Evolutionary conservation across 2,329 filamentous ascomycete genomes (phyloP), one percentile per base, ranked within the genome.

Genomic region (Arachnopeziza araneosa): DNA sequence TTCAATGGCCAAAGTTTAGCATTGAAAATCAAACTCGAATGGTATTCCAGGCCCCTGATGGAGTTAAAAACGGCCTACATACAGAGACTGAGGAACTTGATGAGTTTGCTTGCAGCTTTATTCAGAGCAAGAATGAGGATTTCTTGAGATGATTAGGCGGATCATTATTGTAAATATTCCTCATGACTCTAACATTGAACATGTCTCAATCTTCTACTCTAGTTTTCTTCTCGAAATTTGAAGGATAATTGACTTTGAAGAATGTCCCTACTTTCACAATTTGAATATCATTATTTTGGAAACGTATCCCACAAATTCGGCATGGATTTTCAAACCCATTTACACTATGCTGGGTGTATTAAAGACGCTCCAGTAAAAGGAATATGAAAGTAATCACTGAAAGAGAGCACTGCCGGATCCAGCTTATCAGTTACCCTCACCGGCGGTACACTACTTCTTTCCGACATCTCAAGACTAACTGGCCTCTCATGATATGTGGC

Each of bases 241-340:
- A 30, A 9, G 9, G 26, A 9, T 9, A 30, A 30, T 30, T 9
- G 26, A 30, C 4, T 4, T 4, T 30, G 26, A 30, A 30, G 26
- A 30, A 30, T n/a, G 26, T 9, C 4, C 9, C 4, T 5, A 4
- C 26, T 30, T 30, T 30, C 9, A 5, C 5, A 30, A 30, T 5
- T 30, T 30, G 26, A 30, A 30, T 30, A 9, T 9, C 26, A 30
- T 30, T 30, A 30, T 30, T 30, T 30, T 9, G 26, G 12, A 54
- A 59, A 59, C 22, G 51, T 55, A 51, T 59, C 57, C 52, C 57
- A 59, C n/a, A 60, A 51, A 55, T 58, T 52, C 5, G 48, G 52
- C 52, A 60, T 9, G 55, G 55, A 23, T 60, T 55, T n/a, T 60
- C 55, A 24, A 60, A 60, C 22, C 55, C 59, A 49, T 57, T 55